Evolutionary conservation across 768 basidiomycete species (phyloP).

Genomic region (Russula dissimulans): DNA sequence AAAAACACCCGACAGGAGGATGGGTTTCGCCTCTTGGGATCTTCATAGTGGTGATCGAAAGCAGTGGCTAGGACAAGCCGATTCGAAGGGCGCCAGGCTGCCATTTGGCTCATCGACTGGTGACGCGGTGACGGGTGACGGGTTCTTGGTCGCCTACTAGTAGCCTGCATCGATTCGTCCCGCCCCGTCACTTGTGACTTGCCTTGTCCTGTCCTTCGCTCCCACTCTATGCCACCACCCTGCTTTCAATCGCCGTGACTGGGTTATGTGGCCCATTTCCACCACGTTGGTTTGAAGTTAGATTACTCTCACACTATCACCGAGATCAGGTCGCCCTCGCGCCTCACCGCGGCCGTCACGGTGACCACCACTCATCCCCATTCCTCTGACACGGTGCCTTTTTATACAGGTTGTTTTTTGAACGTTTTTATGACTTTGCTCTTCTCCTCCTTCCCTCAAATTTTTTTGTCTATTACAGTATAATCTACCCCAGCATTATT

Average conservation of each 20-base stretch:
- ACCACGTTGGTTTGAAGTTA: constrained; percentile 8
- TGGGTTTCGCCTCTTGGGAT: too few relatives aligned
- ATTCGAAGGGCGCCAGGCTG: background rate
- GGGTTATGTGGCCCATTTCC: background rate
- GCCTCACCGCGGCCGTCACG: too few relatives aligned
- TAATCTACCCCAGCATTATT: too few relatives aligned
- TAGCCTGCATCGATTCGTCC: background rate
- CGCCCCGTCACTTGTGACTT: background rate
- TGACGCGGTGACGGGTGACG: too few relatives aligned
- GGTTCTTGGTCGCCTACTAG: too few relatives aligned
- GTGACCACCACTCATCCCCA: constrained; percentile 1
- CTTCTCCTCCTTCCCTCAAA: background rate
- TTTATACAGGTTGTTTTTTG: background rate
- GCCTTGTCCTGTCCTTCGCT: background rate
- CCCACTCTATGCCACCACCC: background rate
- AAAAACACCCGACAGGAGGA: too few relatives aligned
- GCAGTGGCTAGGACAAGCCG: constrained; percentile 1
- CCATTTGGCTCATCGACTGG: background rate
- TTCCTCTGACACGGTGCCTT: background rate
- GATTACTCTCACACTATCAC: constrained; percentile 4
- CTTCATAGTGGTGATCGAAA: constrained; percentile 31
- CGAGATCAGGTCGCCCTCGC: background rate
- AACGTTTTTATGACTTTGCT: background rate
- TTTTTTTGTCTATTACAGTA: background rate
- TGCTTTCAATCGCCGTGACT: background rate